These are phyloP conservation scores for Dendryphion nanum DNA, from an alignment of 2,329 filamentous ascomycete species.

Conservation along the genomic window DNA sequence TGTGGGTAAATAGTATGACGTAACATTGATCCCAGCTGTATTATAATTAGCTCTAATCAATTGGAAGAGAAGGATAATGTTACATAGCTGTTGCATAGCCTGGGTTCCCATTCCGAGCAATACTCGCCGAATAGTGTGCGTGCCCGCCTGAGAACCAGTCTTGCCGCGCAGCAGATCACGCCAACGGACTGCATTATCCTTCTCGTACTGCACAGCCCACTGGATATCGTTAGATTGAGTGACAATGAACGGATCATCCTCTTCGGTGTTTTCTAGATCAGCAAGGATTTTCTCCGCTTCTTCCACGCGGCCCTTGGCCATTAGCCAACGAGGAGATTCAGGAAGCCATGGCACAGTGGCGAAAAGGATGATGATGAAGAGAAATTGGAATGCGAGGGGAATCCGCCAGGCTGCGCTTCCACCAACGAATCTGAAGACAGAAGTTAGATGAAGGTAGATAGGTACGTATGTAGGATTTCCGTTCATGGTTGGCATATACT, in stretches of 20 bases:
- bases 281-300: constrained; percentile 52
- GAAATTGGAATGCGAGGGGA: constrained; percentile 48
- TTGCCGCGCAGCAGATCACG: constrained; percentile 50
- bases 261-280: constrained; percentile 31
- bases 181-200: constrained; percentile 51
- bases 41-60: not conserved
- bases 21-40: constrained; percentile 37
- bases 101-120: constrained; percentile 56
- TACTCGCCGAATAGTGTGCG: constrained; percentile 51
- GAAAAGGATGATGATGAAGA: constrained; percentile 50
- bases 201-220: constrained; percentile 50
- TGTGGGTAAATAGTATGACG: constrained; percentile 55
- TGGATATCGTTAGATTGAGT: constrained; percentile 49
- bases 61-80: constrained; percentile 17
- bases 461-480: too few species aligned
- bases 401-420: constrained; percentile 19
- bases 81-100: constrained; percentile 49
- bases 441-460: not conserved
- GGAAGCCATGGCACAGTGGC: constrained; percentile 49
- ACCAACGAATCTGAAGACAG: not conserved
- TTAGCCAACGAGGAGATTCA: constrained; percentile 49
- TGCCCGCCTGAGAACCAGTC: constrained; percentile 45
- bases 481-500: not conserved
- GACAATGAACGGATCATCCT: constrained; percentile 43
- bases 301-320: constrained; percentile 43